Conservation (phyloP, 2,329 filamentous ascomycete species). For the Davidsoniella eucalypti region DNA sequence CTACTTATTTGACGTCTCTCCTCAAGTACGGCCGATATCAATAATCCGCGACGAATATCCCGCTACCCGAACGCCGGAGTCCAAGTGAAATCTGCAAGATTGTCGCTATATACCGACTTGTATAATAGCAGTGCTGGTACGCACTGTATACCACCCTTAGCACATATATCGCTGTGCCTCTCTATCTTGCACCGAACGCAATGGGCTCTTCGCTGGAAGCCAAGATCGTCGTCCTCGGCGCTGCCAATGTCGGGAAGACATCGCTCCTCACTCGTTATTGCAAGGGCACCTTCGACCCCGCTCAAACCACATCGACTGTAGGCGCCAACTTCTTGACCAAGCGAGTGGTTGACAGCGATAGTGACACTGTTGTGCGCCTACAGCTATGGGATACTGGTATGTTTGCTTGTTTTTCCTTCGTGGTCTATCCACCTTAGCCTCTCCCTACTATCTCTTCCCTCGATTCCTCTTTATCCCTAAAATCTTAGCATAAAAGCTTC, state of each 20-base stretch:
- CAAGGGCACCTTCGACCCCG: slow-evolving; percentile 52
- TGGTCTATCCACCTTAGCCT: slow-evolving; percentile 8
- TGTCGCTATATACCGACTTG: too few species aligned
- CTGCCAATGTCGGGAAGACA: slow-evolving; percentile 67
- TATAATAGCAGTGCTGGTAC: neutral
- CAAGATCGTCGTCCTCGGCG: slow-evolving; percentile 67
- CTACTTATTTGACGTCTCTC: too few species aligned
- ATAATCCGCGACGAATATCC: too few species aligned
- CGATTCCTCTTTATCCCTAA: slow-evolving; percentile 7
- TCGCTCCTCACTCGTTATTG: slow-evolving; percentile 62
- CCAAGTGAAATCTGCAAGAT: too few species aligned
- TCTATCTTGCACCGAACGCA: neutral
- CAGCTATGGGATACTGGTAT: slow-evolving; percentile 88
- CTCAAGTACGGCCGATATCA: too few species aligned
- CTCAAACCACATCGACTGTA: slow-evolving; percentile 52
- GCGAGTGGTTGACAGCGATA: slow-evolving; percentile 65
- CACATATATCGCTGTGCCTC: neutral
- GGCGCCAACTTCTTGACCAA: slow-evolving; percentile 69
- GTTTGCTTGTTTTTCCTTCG: slow-evolving; percentile 13
- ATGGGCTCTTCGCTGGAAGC: slow-evolving; percentile 51
- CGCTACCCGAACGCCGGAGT: too few species aligned
- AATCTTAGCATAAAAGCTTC: too few species aligned
- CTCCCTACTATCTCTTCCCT: neutral
- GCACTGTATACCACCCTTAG: too few species aligned
- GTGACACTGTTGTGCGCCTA: slow-evolving; percentile 71